Base-by-base conservation (phyloP, 768 basidiomycete species). In the Psilocybe azurescens region DNA sequence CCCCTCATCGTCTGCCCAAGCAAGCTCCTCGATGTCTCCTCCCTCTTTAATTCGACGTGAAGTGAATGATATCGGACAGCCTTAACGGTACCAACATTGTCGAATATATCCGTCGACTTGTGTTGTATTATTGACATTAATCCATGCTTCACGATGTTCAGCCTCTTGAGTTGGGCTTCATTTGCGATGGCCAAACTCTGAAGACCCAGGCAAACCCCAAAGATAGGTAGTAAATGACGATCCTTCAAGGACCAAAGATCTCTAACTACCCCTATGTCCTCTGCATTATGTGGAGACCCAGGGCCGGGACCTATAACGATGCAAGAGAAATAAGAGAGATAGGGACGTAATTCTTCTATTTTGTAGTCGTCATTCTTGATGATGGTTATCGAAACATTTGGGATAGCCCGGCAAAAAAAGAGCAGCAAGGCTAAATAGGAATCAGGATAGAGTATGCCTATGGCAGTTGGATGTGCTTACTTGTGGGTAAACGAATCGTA, bases 401-500 rank as follows among this genome's bases (percentile, higher is more conserved):
- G 89, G 28, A 89, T 88, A 33, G 88, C 81, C 61, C 76, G 78
- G 51, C 85, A 83, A 74, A 86, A n/a, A n/a, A 28, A 93, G 77
- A 7, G 90, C 83, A 54, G 91, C 91, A 58, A 94, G 85, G 69
- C 93, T 94, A 59, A 16, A 58, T 56, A 6, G 63, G 54, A 29
- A 52, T 46, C 30, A 18, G 10, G 52, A 11, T 20, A 29, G 46
- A 14, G 46, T 44, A 20, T 18, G 49, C 41, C 14, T 36, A 24
- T 47, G n/a, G 14, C 49, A 49, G 16, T 14, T 11, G 59, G 16
- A 41, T 2, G n/a, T 16, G 80, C 89, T 60, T 58, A 93, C 92
- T 94, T 94, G 84, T 85, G 84, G n/a, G 93, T 91, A 74, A 94
- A 94, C 1, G 92, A 93, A 73, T 94, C 93, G 66, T 94, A 93